Percentiles rank a stretch among this genome's conserved stretches.
Evolutionary conservation across 768 basidiomycete species (phyloP).

Genomic region (Ramaria rubella): DNA sequence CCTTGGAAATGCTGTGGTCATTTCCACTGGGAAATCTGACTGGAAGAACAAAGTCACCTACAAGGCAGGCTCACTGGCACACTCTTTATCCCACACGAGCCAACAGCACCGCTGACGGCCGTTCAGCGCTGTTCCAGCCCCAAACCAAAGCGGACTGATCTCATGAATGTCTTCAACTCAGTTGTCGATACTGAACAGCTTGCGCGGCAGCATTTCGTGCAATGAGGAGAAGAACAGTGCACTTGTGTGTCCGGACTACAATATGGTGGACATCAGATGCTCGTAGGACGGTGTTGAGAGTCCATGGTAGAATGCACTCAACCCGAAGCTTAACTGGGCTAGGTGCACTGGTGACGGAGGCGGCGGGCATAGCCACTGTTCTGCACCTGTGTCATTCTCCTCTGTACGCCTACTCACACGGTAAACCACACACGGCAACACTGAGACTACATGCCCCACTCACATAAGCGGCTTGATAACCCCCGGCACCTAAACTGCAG

Average conservation of each 20-base stretch:
- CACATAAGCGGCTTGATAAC: conserved; percentile 90
- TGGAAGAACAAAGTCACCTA: conserved; percentile 80
- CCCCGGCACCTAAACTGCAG: conserved; percentile 86
- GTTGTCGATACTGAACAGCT: conserved; percentile 78
- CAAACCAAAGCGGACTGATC: conserved; percentile 16
- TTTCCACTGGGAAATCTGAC: conserved; percentile 86
- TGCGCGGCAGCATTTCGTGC: conserved; percentile 66
- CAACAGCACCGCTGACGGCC: conserved; percentile 4
- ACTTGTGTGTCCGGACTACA: conserved; percentile 90
- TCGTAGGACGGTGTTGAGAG: conserved; percentile 58
- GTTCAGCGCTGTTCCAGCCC: conserved; percentile 22
- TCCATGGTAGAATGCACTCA: conserved; percentile 59
- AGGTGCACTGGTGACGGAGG: no score
- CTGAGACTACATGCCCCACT: conserved; percentile 28
- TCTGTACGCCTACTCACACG: conserved; percentile 53
- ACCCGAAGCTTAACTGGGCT: conserved; percentile 47
- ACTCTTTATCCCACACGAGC: conserved; percentile 33
- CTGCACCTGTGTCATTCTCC: conserved; percentile 81
- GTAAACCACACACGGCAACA: background rate
- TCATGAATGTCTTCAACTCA: conserved; percentile 45
- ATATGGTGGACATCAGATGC: conserved; percentile 66
- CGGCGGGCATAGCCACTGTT: conserved; percentile 84
- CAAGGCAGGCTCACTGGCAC: conserved; percentile 63
- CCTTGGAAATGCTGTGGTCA: conserved; percentile 77
- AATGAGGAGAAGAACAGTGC: conserved; percentile 64